A percentile compares a stretch with the other conserved stretches of the same genome.
Evolutionary conservation across 1,139 yeast genomes (phyloP).

Genomic region (Geotrichum candidum): DNA sequence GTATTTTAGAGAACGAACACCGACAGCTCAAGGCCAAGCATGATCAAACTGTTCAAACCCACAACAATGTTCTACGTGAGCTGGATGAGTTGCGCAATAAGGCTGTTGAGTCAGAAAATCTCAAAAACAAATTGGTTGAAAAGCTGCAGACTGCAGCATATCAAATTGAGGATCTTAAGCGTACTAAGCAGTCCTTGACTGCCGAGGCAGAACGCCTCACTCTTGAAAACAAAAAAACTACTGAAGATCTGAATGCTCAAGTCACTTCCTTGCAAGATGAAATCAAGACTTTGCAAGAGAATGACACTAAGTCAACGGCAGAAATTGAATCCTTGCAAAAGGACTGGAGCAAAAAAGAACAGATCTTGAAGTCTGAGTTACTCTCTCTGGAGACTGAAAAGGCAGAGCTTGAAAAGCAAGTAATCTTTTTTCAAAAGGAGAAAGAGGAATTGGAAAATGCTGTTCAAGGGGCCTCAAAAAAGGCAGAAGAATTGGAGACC

Average conservation of each 20-base stretch:
- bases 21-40: slow-evolving; percentile 8
- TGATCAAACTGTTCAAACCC: slow-evolving; percentile 8
- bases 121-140: slow-evolving; percentile 30
- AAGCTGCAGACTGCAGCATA: slow-evolving; percentile 32
- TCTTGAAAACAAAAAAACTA: slow-evolving; percentile 15
- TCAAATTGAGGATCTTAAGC: slow-evolving; percentile 27
- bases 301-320: slow-evolving; percentile 17
- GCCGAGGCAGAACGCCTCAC: slow-evolving; percentile 23
- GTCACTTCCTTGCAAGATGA: slow-evolving; percentile 23
- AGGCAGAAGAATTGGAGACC: neutral
- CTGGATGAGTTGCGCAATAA: slow-evolving; percentile 23
- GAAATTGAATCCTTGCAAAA: slow-evolving; percentile 20
- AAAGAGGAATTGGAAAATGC: neutral
- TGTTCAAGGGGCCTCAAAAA: neutral
- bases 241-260: slow-evolving; percentile 16
- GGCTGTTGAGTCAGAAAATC: slow-evolving; percentile 26
- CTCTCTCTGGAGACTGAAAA: slow-evolving; percentile 5
- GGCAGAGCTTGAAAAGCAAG: slow-evolving; percentile 4
- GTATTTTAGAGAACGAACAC: slow-evolving; percentile 16
- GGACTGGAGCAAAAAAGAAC: slow-evolving; percentile 27
- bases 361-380: slow-evolving; percentile 17
- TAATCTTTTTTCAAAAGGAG: neutral
- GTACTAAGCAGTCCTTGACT: slow-evolving; percentile 19
- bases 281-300: slow-evolving; percentile 25
- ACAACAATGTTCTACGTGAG: slow-evolving; percentile 18